phyloP scores from a whole-genome alignment of 1,284 basidiomycete genomes.

The Acaromyces ingoldii region DNA sequence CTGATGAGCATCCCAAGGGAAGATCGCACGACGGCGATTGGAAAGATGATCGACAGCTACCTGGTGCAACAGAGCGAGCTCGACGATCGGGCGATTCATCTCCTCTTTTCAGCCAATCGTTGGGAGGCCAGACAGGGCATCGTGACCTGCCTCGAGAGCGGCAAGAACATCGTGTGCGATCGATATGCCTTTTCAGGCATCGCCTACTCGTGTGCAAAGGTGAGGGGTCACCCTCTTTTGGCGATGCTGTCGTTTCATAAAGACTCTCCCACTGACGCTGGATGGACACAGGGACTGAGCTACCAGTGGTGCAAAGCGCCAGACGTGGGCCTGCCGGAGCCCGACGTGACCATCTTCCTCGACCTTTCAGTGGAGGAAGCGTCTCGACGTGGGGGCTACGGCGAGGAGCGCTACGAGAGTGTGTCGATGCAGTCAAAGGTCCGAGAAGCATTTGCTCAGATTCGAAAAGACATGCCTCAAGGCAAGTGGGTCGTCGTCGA shows the following conservation, averaged over 20 bases:
- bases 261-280: not conserved
- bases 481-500: conserved; percentile 38
- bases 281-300: conserved; percentile 54
- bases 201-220: conserved; percentile 85
- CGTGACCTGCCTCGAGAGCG: conserved; percentile 57
- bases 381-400: conserved; percentile 73
- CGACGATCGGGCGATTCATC: conserved; percentile 85
- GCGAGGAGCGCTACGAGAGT: conserved; percentile 67
- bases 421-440: conserved; percentile 50
- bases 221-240: conserved; percentile 19
- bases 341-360: conserved; percentile 83
- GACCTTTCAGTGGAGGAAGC: conserved; percentile 72
- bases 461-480: conserved; percentile 29
- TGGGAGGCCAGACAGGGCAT: conserved; percentile 65
- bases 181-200: conserved; percentile 96
- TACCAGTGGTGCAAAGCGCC: conserved; percentile 77
- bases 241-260: not conserved
- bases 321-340: conserved; percentile 77
- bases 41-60: conserved; percentile 89
- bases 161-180: conserved; percentile 78
- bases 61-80: conserved; percentile 73
- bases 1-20: too few species aligned
- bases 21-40: conserved; percentile 89
- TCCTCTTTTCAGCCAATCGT: conserved; percentile 92
- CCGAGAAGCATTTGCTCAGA: conserved; percentile 32